phyloP scores from a whole-genome alignment of 352 stramenopile species.

The Pythium periplocum region DNA sequence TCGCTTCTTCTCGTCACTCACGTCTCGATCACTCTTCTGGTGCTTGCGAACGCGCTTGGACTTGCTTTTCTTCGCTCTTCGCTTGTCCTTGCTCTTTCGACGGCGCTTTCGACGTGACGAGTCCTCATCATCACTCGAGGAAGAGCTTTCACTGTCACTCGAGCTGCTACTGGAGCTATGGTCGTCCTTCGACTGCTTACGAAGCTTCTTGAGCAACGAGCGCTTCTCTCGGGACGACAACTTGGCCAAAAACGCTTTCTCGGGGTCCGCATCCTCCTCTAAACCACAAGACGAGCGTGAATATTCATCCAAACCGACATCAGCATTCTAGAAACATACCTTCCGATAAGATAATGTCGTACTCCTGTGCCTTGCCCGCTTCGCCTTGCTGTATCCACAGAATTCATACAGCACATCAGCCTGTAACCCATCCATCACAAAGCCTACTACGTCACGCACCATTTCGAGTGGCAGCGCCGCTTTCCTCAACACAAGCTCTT shows the following conservation, averaged over 20 bases:
- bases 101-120: too few species aligned
- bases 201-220: constrained; percentile 48
- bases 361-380: constrained; percentile 24
- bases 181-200: constrained; percentile 19
- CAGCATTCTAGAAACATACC: constrained; percentile 9
- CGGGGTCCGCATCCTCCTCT: constrained; percentile 25
- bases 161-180: constrained; percentile 4
- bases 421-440: not conserved
- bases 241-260: constrained; percentile 43
- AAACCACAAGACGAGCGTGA: constrained; percentile 7
- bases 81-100: too few species aligned
- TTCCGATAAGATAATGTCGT: constrained; percentile 66
- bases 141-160: not conserved
- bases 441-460: constrained; percentile 12
- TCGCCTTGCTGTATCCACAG: constrained; percentile 18
- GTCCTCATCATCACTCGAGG: too few species aligned
- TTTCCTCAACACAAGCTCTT: constrained; percentile 51
- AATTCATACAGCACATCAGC: too few species aligned
- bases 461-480: constrained; percentile 67
- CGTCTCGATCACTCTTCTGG: too few species aligned
- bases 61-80: too few species aligned
- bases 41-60: too few species aligned
- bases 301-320: not conserved
- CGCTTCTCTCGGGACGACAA: constrained; percentile 72
- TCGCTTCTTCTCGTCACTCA: too few species aligned